Conservation (phyloP, 108 stramenopile species). For the Cyclotella distinguenda region DNA sequence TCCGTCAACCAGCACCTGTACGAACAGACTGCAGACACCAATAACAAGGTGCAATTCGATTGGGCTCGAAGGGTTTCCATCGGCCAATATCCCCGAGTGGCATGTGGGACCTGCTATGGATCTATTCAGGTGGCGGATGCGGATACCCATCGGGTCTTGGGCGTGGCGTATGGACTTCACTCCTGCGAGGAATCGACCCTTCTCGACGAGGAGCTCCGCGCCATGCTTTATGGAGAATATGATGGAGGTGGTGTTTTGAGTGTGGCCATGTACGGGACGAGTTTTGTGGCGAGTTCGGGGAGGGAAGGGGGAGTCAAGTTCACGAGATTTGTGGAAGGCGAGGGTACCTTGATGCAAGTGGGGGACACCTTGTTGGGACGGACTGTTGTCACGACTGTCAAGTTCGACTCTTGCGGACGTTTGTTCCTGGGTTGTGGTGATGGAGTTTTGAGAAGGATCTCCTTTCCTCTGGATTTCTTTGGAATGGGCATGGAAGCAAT, state of each 20-base stretch:
- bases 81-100: slow-evolving; percentile 66
- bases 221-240: slow-evolving; percentile 48
- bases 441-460: slow-evolving; percentile 41
- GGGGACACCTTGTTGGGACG: slow-evolving; percentile 12
- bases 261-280: slow-evolving; percentile 40
- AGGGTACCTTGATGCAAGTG: slow-evolving; percentile 8
- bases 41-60: slow-evolving; percentile 37
- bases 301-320: slow-evolving; percentile 66
- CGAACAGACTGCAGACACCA: not conserved
- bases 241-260: slow-evolving; percentile 66
- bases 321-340: slow-evolving; percentile 15
- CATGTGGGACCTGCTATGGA: slow-evolving; percentile 63
- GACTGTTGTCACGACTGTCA: slow-evolving; percentile 43
- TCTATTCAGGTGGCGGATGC: slow-evolving; percentile 59
- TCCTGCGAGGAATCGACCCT: slow-evolving; percentile 34
- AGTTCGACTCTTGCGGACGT: slow-evolving; percentile 51
- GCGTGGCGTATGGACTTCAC: slow-evolving; percentile 28
- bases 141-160: slow-evolving; percentile 51
- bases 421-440: slow-evolving; percentile 54
- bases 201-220: slow-evolving; percentile 22
- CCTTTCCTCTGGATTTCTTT: slow-evolving; percentile 14
- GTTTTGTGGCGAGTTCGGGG: slow-evolving; percentile 53
- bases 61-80: slow-evolving; percentile 75
- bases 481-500: not conserved
- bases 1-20: slow-evolving; percentile 38